These are phyloP conservation scores for Calonectria hongkongensis DNA, from an alignment of 2,329 filamentous ascomycete genomes.

Conservation along the genomic window DNA sequence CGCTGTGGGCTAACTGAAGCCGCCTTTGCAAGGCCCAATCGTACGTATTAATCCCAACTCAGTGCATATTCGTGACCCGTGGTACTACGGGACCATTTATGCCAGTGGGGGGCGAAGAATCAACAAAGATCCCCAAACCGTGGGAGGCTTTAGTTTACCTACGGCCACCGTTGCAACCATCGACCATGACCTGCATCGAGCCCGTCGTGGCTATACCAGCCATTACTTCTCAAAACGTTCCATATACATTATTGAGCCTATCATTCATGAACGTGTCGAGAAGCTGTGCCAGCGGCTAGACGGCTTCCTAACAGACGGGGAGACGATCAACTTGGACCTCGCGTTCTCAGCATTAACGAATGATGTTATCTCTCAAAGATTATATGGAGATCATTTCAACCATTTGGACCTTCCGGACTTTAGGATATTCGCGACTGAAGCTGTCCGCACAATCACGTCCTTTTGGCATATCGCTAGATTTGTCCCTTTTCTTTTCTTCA, in stretches of 20 bases:
- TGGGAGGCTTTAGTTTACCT: slow-evolving; percentile 3
- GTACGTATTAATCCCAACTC: slow-evolving; percentile 1
- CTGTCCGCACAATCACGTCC: neutral
- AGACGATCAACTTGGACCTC: slow-evolving; percentile 16
- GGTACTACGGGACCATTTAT: slow-evolving; percentile 16
- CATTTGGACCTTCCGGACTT: slow-evolving; percentile 16
- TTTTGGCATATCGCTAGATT: slow-evolving; percentile 5
- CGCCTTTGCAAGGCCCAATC: slow-evolving; percentile 1
- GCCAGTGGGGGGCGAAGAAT: neutral
- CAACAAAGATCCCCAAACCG: neutral
- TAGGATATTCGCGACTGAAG: slow-evolving; percentile 20
- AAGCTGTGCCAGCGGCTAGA: slow-evolving; percentile 9
- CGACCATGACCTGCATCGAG: slow-evolving; percentile 21
- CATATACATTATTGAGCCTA: neutral
- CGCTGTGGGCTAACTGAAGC: neutral
- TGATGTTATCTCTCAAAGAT: slow-evolving; percentile 3
- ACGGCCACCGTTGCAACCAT: neutral
- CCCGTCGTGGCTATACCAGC: neutral
- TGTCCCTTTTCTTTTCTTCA: neutral
- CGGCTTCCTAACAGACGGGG: neutral
- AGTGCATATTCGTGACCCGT: slow-evolving; percentile 8
- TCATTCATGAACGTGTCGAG: slow-evolving; percentile 11
- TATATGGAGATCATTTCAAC: slow-evolving; percentile 18
- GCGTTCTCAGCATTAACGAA: slow-evolving; percentile 21
- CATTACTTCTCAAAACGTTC: slow-evolving; percentile 10